Evolutionary conservation across 75 land plant genomes (phyloP), one percentile per base, ranked within the genome.

Genomic region (Azolla pinnata): DNA sequence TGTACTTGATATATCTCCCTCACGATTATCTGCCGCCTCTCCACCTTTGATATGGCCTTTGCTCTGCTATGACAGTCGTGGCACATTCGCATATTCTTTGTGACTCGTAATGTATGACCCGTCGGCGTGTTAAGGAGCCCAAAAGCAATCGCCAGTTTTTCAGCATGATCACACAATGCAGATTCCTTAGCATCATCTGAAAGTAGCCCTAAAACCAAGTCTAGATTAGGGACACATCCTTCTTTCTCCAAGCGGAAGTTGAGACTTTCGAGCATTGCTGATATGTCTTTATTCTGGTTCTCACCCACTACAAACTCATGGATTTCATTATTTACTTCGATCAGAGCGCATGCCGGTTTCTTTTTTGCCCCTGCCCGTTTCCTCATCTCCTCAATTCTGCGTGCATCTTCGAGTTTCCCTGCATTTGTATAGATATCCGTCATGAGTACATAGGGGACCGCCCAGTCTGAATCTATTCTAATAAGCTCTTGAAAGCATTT

Each of bases 401-500:
- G 68, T 16, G 59, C 69, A 44, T 67, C 68, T 4, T 72, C 78
- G 79, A 78, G 79, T 44, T 50, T 66, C 33, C 68, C 68, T 55
- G 67, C 77, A 34, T 31, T 47, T 8, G 79, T 76, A 68, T 85
- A 85, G 31, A 85, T 71, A 50, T 76, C 79, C 2, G 76, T 69
- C 31, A 85, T 25, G 23, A 75, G 49, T 14, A 79, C 27, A 56
- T 71, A 71, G 42, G 49, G 49, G 21, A 46, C 49, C 2, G 49
- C 49, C 49, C 49, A 46, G n/a, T 17, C 49, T 46, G 49, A 3
- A 46, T 46, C 49, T 46, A 23, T 14, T 14, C 14, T 46, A 18
- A 46, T 23, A 46, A 46, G 49, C 49, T 46, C 23, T 23, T 46
- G 49, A 17, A 46, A 46, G 26, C 56, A 28, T 54, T 3, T 3